Evolutionary conservation across 2,329 filamentous ascomycete species (phyloP).

Genomic region (Diaporthe amygdali): DNA sequence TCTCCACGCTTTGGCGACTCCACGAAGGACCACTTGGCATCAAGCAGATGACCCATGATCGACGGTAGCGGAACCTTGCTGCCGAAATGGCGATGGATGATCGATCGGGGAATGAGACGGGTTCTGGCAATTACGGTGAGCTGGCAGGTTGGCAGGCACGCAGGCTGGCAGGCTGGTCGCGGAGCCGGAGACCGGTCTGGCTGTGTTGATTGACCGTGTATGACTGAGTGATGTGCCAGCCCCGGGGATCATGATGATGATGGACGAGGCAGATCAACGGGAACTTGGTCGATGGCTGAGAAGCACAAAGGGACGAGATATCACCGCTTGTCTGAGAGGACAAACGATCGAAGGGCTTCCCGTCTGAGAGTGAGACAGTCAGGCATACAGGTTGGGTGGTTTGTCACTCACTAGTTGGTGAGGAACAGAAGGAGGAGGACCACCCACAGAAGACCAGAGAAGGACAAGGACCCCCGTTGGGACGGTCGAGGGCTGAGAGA

Average conservation of each 20-base stretch:
- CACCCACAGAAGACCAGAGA: background rate
- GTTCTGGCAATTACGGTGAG: constrained; percentile 9
- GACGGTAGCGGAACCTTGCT: constrained; percentile 7
- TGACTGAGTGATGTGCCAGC: constrained; percentile 8
- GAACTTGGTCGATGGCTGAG: background rate
- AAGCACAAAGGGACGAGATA: background rate
- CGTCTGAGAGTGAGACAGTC: constrained; percentile 12
- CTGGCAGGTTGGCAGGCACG: background rate
- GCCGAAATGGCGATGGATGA: constrained; percentile 2
- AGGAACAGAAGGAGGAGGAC: background rate
- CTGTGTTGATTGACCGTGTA: background rate
- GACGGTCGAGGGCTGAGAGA: background rate
- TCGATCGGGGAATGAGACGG: background rate
- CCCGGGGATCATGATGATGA: background rate
- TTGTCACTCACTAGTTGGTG: background rate
- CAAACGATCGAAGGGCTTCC: background rate
- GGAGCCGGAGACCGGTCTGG: constrained; percentile 11
- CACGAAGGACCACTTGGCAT: constrained; percentile 12
- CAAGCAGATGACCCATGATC: constrained; percentile 16
- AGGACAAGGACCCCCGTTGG: background rate
- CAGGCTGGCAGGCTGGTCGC: background rate
- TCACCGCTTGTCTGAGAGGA: background rate
- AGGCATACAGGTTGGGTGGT: too few relatives aligned
- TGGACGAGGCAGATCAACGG: background rate
- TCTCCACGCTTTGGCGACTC: background rate